These are phyloP conservation scores for Pseudophaeomoniella oleicola DNA, from an alignment of 2,329 filamentous ascomycete species.

Conservation along the genomic window DNA sequence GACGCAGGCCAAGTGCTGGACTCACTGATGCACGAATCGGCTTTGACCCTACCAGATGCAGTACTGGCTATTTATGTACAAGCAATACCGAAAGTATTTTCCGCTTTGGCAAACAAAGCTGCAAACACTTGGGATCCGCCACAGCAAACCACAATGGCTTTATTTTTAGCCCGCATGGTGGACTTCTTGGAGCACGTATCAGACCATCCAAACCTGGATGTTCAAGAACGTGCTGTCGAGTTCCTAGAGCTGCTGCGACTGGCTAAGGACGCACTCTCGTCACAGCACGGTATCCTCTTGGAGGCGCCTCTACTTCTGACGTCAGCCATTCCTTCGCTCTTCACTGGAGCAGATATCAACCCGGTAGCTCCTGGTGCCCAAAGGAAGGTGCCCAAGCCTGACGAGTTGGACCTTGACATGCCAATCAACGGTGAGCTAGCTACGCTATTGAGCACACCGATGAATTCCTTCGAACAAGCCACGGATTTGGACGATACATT, in stretches of 20 bases:
- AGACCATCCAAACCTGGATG: slow-evolving; percentile 74
- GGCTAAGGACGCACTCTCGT: slow-evolving; percentile 56
- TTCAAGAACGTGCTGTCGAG: slow-evolving; percentile 88
- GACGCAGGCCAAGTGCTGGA: slow-evolving; percentile 59
- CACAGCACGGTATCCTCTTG: slow-evolving; percentile 14
- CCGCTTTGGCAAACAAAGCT: slow-evolving; percentile 52
- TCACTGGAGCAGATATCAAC: slow-evolving; percentile 75
- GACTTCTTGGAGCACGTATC: slow-evolving; percentile 67
- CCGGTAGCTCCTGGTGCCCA: slow-evolving; percentile 76
- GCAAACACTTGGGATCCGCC: slow-evolving; percentile 54
- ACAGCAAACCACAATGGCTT: slow-evolving; percentile 57
- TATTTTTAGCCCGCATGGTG: slow-evolving; percentile 69
- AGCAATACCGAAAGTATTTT: slow-evolving; percentile 72
- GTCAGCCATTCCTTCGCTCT: slow-evolving; percentile 78
- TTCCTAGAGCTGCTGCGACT: slow-evolving; percentile 81
- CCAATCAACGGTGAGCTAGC: slow-evolving; percentile 66
- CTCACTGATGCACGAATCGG: slow-evolving; percentile 56
- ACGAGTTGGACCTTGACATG: slow-evolving; percentile 61
- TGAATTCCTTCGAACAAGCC: slow-evolving; percentile 20
- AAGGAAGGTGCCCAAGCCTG: slow-evolving; percentile 67
- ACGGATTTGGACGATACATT: slow-evolving; percentile 28
- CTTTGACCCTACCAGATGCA: slow-evolving; percentile 41
- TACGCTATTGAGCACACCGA: slow-evolving; percentile 44
- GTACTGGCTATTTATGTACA: slow-evolving; percentile 71
- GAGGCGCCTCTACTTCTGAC: slow-evolving; percentile 75